A percentile compares a stretch with the other conserved stretches of the same genome.
Conservation (phyloP, 192 early-diverging fungal genomes). For the Podila epigama region DNA sequence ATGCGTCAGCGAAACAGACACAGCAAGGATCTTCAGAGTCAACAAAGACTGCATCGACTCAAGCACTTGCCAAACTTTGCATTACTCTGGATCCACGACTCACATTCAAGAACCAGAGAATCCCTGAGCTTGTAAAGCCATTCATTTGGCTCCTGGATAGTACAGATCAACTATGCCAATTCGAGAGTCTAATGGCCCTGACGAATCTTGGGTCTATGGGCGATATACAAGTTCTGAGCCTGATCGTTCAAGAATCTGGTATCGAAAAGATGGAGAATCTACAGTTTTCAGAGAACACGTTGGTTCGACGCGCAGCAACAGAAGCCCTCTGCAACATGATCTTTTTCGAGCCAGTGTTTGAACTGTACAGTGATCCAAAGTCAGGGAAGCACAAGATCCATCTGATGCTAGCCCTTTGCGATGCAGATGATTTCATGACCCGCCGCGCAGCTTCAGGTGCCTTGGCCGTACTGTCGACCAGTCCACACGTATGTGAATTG, state of each 20-base stretch:
- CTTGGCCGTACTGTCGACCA: conserved; percentile 79
- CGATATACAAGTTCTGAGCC: conserved; percentile 47
- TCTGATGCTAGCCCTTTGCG: conserved; percentile 84
- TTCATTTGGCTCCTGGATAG: conserved; percentile 67
- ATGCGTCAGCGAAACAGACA: conserved; percentile 21
- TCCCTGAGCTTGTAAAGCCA: conserved; percentile 76
- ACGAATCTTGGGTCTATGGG: conserved; percentile 88
- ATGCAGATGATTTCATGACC: conserved; percentile 87
- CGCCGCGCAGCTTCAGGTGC: conserved; percentile 85
- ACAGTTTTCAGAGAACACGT: conserved; percentile 78
- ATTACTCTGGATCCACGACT: conserved; percentile 90
- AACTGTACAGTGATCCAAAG: conserved; percentile 67
- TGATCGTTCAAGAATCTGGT: conserved; percentile 62
- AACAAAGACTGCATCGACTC: conserved; percentile 64
- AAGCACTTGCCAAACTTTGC: conserved; percentile 91
- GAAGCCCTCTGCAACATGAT: conserved; percentile 96
- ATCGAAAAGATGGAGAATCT: conserved; percentile 76
- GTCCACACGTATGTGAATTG: conserved; percentile 61
- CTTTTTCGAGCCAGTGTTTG: conserved; percentile 81
- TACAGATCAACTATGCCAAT: conserved; percentile 73
- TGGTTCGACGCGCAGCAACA: conserved; percentile 88
- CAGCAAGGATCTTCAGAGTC: conserved; percentile 18
- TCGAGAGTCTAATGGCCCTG: conserved; percentile 92
- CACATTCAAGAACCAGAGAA: conserved; percentile 77
- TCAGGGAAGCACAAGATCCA: conserved; percentile 66